Conservation (phyloP, 129 eudicot species). For the Flaveria bidentis region DNA sequence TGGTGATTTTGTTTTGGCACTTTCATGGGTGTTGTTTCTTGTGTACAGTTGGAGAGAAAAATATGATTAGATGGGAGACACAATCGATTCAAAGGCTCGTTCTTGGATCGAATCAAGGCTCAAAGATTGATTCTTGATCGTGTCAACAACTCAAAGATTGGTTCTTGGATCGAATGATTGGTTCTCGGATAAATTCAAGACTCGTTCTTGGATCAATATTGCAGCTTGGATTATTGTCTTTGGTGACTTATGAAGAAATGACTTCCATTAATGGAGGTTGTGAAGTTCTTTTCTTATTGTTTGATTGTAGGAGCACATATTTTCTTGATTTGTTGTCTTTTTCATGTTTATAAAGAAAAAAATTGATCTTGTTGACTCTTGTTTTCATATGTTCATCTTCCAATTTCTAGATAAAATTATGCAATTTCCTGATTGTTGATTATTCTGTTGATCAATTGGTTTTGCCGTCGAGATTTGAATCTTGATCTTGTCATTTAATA, state of each 20-base stretch:
- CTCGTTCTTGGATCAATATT: slow-evolving; percentile 18
- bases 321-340: slow-evolving; percentile 25
- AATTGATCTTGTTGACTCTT: slow-evolving; percentile 9
- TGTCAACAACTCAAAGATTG: not conserved
- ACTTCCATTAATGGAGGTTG: slow-evolving; percentile 32
- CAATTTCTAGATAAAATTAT: slow-evolving; percentile 25
- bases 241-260: slow-evolving; percentile 27
- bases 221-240: slow-evolving; percentile 19
- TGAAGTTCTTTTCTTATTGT: slow-evolving; percentile 33
- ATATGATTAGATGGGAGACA: slow-evolving; percentile 53
- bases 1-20: slow-evolving; percentile 68
- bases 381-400: slow-evolving; percentile 21
- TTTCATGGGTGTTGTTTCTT: slow-evolving; percentile 86
- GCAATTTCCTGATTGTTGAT: slow-evolving; percentile 25
- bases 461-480: not conserved
- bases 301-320: slow-evolving; percentile 31
- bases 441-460: not conserved
- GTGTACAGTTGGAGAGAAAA: slow-evolving; percentile 90
- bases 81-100: not conserved
- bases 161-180: not conserved
- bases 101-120: not conserved
- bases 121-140: not conserved
- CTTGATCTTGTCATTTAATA: not conserved
- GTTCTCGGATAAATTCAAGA: not conserved
- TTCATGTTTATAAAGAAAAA: slow-evolving; percentile 5